A percentile compares a stretch with the other conserved stretches of the same genome.
phyloP scores from a whole-genome alignment of 352 stramenopile genomes.

The Globisporangium recalcitrans region DNA sequence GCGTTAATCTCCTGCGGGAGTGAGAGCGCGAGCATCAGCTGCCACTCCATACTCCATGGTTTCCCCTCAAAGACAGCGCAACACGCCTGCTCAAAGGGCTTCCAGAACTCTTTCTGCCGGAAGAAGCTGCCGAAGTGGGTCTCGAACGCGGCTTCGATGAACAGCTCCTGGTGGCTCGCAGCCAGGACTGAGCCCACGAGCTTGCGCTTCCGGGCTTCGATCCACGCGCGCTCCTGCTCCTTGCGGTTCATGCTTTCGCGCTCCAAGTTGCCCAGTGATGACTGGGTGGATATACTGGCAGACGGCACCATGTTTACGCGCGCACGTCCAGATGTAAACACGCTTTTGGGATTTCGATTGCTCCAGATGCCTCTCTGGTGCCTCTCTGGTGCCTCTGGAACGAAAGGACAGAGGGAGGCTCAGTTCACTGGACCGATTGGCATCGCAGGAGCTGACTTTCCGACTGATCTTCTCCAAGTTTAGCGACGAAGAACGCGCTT shows the following conservation, averaged over 20 bases:
- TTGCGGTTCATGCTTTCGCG: slow-evolving; percentile 1
- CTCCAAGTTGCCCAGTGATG: background rate
- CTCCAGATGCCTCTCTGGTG: background rate
- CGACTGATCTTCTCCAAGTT: background rate
- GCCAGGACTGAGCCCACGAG: slow-evolving; percentile 40
- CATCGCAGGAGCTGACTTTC: background rate
- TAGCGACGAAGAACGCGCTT: background rate
- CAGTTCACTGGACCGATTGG: background rate
- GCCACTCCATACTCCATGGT: slow-evolving; percentile 34
- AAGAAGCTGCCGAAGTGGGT: slow-evolving; percentile 38
- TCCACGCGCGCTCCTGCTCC: slow-evolving; percentile 23
- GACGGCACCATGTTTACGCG: background rate
- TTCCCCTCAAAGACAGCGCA: slow-evolving; percentile 23
- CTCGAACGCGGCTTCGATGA: slow-evolving; percentile 50
- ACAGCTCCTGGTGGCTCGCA: slow-evolving; percentile 31
- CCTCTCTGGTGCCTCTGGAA: background rate
- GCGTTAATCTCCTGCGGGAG: slow-evolving; percentile 61
- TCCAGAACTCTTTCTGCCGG: slow-evolving; percentile 40
- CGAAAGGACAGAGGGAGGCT: background rate
- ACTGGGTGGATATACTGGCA: background rate
- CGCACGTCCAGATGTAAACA: background rate
- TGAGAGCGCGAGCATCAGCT: slow-evolving; percentile 57
- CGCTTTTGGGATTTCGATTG: background rate
- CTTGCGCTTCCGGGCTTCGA: slow-evolving; percentile 29
- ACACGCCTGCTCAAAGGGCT: slow-evolving; percentile 48